phyloP scores from a whole-genome alignment of 805 yeast genomes.

The Starmerella vaccinii region DNA sequence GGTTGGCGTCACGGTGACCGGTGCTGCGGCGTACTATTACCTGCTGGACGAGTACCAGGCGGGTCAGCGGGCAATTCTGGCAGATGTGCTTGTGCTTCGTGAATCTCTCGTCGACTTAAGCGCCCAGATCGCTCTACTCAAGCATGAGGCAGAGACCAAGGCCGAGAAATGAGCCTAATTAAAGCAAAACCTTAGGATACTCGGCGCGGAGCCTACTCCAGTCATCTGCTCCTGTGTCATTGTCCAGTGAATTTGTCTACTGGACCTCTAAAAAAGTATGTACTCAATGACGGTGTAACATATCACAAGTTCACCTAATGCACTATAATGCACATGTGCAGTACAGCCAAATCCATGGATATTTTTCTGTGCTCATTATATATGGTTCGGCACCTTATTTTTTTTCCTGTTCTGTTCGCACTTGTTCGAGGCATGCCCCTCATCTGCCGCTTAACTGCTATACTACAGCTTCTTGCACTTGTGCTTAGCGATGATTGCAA shows the following conservation, averaged over 20 bases:
- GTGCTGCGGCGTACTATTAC: conserved; percentile 67
- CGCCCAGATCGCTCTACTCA: conserved; percentile 55
- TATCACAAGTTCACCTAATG: neutral
- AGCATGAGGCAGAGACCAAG: conserved; percentile 26
- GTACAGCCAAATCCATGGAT: no score
- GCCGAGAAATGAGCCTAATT: conserved; percentile 9
- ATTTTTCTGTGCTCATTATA: no score
- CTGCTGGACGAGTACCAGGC: conserved; percentile 66
- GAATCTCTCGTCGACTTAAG: conserved; percentile 58
- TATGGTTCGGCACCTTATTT: no score
- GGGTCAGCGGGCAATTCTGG: conserved; percentile 59
- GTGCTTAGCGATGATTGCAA: no score
- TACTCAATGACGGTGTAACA: neutral
- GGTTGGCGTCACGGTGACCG: conserved; percentile 64
- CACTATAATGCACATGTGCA: no score
- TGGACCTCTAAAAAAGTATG: neutral
- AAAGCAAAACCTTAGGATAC: neutral
- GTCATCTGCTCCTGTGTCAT: neutral
- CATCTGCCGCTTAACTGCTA: no score
- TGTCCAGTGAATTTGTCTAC: neutral
- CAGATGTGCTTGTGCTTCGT: conserved; percentile 64
- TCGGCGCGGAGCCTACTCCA: neutral
- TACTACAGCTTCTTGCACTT: no score
- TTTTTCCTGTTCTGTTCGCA: no score
- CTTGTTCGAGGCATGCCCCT: no score